phyloP scores from a whole-genome alignment of 2,329 filamentous ascomycete genomes.

The Pyrenophora teres region DNA sequence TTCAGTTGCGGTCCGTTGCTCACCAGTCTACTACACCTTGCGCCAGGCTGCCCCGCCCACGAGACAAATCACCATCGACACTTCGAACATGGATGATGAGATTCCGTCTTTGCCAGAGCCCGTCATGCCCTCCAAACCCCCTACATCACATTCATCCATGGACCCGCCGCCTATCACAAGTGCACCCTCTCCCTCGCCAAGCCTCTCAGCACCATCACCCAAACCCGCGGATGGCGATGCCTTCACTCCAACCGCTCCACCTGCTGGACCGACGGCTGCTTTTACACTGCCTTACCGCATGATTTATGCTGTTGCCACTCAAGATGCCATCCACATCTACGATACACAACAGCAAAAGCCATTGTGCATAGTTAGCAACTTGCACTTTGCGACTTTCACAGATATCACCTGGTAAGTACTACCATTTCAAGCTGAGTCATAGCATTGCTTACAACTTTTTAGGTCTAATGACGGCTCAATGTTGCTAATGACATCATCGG shows the following conservation, averaged over 20 bases:
- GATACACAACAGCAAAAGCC: constrained; percentile 97
- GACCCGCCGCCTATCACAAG: constrained; percentile 75
- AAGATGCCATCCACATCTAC: constrained; percentile 92
- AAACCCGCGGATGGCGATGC: constrained; percentile 57
- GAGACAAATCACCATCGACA: constrained; percentile 92
- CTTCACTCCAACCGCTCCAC: constrained; percentile 59
- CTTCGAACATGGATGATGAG: constrained; percentile 81
- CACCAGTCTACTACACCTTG: constrained; percentile 83
- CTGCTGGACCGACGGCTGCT: constrained; percentile 59
- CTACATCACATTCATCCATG: constrained; percentile 72
- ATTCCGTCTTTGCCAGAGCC: constrained; percentile 86
- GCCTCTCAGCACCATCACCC: constrained; percentile 59
- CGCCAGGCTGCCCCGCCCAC: constrained; percentile 70
- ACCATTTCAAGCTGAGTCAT: not conserved
- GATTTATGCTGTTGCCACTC: constrained; percentile 94
- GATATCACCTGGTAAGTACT: constrained; percentile 81
- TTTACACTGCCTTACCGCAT: constrained; percentile 91
- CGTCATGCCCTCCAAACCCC: constrained; percentile 60
- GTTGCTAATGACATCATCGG: constrained; percentile 93
- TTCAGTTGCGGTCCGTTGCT: constrained; percentile 93
- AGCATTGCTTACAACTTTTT: constrained; percentile 23
- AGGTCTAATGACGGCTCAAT: constrained; percentile 78
- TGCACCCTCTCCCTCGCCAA: constrained; percentile 55
- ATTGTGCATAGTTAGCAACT: constrained; percentile 90
- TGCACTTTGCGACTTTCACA: constrained; percentile 97